Conservation (phyloP, 2,329 filamentous ascomycete species). For the Zalaria sp. region DNA sequence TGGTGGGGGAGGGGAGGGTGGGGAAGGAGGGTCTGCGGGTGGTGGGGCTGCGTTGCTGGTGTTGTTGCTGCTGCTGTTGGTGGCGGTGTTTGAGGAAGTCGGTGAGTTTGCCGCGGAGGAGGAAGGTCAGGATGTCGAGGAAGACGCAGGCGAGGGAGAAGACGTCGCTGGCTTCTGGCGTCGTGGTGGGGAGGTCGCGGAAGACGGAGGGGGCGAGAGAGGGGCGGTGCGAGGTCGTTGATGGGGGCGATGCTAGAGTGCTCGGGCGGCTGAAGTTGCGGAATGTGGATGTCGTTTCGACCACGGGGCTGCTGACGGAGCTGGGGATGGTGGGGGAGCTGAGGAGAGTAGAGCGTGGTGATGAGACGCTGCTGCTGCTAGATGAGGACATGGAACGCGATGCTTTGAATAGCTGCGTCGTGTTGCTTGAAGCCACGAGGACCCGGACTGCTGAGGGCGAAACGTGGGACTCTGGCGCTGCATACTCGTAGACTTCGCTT, state of each 20-base stretch:
- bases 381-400: background rate
- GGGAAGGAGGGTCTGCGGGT: conserved; percentile 10
- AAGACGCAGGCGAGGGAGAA: conserved; percentile 63
- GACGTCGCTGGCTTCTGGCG: conserved; percentile 43
- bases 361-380: background rate
- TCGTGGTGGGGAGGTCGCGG: conserved; percentile 21
- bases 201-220: conserved; percentile 12
- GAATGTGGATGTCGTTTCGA: conserved; percentile 1
- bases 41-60: background rate
- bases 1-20: background rate
- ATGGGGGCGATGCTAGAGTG: conserved; percentile 4
- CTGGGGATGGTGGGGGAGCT: background rate
- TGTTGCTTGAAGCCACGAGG: background rate
- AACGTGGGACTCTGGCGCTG: conserved; percentile 51
- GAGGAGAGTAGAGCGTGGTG: conserved; percentile 4
- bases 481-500: conserved; percentile 59
- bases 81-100: conserved; percentile 45
- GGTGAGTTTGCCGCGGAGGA: conserved; percentile 52
- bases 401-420: background rate
- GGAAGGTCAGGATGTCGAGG: conserved; percentile 54
- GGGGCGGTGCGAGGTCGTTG: conserved; percentile 7
- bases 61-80: conserved; percentile 5
- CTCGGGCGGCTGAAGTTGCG: conserved; percentile 20
- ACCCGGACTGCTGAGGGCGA: background rate
- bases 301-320: background rate